A percentile compares a stretch with the other conserved stretches of the same genome.
These are phyloP conservation scores for Fusarium napiforme DNA, from an alignment of 2,329 filamentous ascomycete species.

Conservation along the genomic window DNA sequence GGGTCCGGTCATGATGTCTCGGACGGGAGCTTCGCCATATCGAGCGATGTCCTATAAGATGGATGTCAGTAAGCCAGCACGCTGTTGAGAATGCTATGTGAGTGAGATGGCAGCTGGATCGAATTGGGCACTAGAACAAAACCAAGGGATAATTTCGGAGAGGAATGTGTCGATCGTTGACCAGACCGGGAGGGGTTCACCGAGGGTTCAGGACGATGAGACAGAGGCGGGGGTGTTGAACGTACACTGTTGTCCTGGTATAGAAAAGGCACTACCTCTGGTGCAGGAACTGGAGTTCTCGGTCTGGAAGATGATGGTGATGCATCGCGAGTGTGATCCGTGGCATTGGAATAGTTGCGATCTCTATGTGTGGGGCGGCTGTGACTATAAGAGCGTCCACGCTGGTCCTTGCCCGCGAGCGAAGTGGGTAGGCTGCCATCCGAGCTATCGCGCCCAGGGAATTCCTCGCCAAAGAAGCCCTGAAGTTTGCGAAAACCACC, in stretches of 20 bases:
- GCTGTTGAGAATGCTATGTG: not conserved
- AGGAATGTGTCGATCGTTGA: constrained; percentile 31
- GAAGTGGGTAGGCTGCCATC: constrained; percentile 72
- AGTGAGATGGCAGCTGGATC: constrained; percentile 5
- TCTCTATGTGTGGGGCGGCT: constrained; percentile 69
- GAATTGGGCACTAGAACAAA: constrained; percentile 12
- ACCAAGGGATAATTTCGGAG: constrained; percentile 13
- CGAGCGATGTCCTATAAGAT: constrained; percentile 73
- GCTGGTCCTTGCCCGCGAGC: constrained; percentile 65
- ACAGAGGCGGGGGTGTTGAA: constrained; percentile 46
- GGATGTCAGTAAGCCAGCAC: constrained; percentile 39
- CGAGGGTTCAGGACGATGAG: constrained; percentile 32
- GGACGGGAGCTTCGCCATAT: constrained; percentile 81
- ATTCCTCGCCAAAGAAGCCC: constrained; percentile 93
- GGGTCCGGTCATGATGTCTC: constrained; percentile 73
- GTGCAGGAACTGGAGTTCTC: constrained; percentile 85
- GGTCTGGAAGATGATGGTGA: constrained; percentile 83
- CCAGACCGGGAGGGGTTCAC: constrained; percentile 9
- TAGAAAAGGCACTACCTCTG: constrained; percentile 96
- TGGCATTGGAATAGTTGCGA: constrained; percentile 83
- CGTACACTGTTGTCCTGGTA: constrained; percentile 84
- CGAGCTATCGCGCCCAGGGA: constrained; percentile 77
- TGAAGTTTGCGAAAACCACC: constrained; percentile 85
- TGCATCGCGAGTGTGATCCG: constrained; percentile 76
- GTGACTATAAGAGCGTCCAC: constrained; percentile 72